phyloP scores from a whole-genome alignment of 73 alveolate species.

The Paramecium tetraurelia region DNA sequence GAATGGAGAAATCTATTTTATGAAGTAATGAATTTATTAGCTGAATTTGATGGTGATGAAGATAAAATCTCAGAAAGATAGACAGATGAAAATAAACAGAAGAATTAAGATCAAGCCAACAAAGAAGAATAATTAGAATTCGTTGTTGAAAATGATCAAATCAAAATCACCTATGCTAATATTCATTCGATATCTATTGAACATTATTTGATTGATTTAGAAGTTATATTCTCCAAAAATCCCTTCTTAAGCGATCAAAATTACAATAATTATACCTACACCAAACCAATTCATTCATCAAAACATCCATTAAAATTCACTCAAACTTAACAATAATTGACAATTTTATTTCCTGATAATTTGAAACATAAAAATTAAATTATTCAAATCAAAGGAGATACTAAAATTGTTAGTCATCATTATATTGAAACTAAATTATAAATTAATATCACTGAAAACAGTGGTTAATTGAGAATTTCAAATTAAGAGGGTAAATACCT shows the following conservation, averaged over 20 bases:
- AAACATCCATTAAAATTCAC: background rate
- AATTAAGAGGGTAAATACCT: conserved; percentile 45
- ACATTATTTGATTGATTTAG: conserved; percentile 81
- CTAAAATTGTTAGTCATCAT: conserved; percentile 68
- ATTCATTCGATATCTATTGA: conserved; percentile 63
- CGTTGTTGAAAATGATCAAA: conserved; percentile 64
- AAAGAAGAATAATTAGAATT: conserved; percentile 64
- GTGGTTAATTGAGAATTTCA: conserved; percentile 83
- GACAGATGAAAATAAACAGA: conserved; percentile 58
- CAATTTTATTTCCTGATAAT: conserved; percentile 71
- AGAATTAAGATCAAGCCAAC: background rate
- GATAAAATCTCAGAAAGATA: background rate
- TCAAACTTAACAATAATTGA: background rate
- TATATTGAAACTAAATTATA: conserved; percentile 73
- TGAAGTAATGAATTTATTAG: conserved; percentile 72
- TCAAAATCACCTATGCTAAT: conserved; percentile 70
- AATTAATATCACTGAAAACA: conserved; percentile 69
- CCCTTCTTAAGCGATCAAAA: conserved; percentile 71
- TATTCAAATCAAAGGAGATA: conserved; percentile 75
- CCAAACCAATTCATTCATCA: background rate
- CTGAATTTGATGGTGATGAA: conserved; percentile 70
- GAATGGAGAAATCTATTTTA: conserved; percentile 81
- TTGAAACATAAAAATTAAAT: conserved; percentile 71
- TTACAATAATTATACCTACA: conserved; percentile 4
- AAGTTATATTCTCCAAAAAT: conserved; percentile 81